Evolutionary conservation across 306 rosid species (phyloP), one percentile per base, ranked within the genome.

Genomic region (Crotalaria pallida): DNA sequence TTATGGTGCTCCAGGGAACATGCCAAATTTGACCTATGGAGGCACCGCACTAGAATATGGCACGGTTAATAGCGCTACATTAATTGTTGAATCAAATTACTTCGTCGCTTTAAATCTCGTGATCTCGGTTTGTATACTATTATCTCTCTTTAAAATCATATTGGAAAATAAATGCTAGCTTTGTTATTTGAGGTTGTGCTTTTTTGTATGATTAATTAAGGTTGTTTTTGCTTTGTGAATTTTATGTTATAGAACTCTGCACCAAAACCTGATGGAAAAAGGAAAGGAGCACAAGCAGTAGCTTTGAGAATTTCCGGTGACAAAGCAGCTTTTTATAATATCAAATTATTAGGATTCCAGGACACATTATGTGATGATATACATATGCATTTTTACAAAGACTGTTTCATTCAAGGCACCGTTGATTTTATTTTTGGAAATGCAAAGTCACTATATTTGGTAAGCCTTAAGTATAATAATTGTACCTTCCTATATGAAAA

Each of bases 51-150:
- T 6, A 0, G 9, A 34, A 16, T 82, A 53, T 6, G 92, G 92
- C 21, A 87, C 89, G 0, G 81, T 87, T 0, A 68, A 87, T 0
- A 85, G 92, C 38, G 92, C 88, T 0, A 75, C 86, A 1, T 38
- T 87, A 43, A 66, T 70, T 4, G 86, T 53, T 0, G n/a, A 60
- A 38, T 61, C 88, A 6, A 53, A 63, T 8, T 83, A 86, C 56
- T 86, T 86, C n/a, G 38, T 19, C 3, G 88, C 82, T 0, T 76
- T 70, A 11, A 87, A 87, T 72, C 26, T 87, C 1, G 33, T 77
- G 21, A 31, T 84, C n/a, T 56, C 31, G 79, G 92, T 79, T 82
- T 0, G 86, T 84, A 1, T 85, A 77, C 57, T 2, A 77, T 50
- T 1, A 31, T 34, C 41, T 34, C 1, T 13, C 43, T 38, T 38